phyloP scores from a whole-genome alignment of 2,329 filamentous ascomycete genomes.

The Fusarium sp. region DNA sequence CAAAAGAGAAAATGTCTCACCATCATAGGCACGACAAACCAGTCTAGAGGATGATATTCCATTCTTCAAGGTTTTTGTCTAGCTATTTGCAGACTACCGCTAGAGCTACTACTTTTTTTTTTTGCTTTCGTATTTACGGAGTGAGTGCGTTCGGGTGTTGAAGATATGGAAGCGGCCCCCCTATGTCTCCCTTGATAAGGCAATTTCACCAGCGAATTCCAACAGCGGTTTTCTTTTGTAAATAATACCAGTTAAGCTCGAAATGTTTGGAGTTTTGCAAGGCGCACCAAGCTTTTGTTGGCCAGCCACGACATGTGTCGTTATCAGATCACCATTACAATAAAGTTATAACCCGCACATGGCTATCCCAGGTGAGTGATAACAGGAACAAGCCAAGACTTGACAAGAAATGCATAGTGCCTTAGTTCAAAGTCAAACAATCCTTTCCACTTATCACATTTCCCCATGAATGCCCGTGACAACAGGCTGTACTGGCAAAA shows the following conservation, averaged over 20 bases:
- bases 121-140: not conserved
- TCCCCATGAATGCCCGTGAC: not conserved
- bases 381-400: not conserved
- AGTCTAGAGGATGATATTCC: not conserved
- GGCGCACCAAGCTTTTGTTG: not conserved
- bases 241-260: not conserved
- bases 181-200: not conserved
- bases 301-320: not conserved
- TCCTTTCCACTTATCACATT: not conserved
- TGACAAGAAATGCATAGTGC: not conserved
- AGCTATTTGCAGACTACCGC: conserved; percentile 4
- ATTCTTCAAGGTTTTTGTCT: not conserved
- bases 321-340: not conserved
- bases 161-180: not conserved
- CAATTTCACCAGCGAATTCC: not conserved
- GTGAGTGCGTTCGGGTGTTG: not conserved
- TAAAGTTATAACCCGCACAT: not conserved
- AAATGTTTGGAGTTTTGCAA: not conserved
- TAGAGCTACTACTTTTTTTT: not conserved
- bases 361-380: too few relatives aligned
- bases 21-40: not conserved
- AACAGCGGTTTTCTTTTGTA: not conserved
- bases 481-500: not conserved
- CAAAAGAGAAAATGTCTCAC: conserved; percentile 22
- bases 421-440: not conserved